Evolutionary conservation across 192 early-diverging fungal species (phyloP).

Genomic region (Chytriomyces sp.): DNA sequence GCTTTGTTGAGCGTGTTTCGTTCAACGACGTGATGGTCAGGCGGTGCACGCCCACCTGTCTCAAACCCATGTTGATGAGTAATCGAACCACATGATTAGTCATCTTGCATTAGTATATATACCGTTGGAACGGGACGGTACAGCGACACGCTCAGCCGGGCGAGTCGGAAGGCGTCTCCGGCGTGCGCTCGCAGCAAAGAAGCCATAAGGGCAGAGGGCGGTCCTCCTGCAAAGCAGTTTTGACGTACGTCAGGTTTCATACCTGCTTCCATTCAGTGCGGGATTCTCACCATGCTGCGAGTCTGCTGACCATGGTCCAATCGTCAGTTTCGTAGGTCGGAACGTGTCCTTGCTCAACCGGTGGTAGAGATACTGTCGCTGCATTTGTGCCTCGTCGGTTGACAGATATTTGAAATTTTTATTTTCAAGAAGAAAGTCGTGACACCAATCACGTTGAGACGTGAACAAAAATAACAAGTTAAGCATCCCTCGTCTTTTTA

Average conservation of each 20-base stretch:
- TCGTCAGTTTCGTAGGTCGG: neutral
- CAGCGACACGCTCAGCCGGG: neutral
- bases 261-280: neutral
- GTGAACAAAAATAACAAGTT: neutral
- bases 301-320: neutral
- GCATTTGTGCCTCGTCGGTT: neutral
- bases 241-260: neutral
- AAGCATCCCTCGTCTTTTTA: neutral
- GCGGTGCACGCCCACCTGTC: neutral
- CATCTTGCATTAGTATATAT: too few relatives aligned
- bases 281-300: neutral
- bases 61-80: too few relatives aligned
- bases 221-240: neutral
- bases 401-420: neutral
- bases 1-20: neutral
- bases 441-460: too few relatives aligned
- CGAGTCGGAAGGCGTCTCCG: neutral
- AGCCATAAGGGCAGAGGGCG: neutral
- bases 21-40: neutral
- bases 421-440: too few relatives aligned
- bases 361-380: neutral
- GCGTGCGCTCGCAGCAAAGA: neutral
- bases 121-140: neutral
- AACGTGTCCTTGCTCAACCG: neutral
- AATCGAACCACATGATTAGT: too few relatives aligned